These are phyloP conservation scores for Spergularia marina DNA, from an alignment of 148 eudicot species.

Conservation along the genomic window DNA sequence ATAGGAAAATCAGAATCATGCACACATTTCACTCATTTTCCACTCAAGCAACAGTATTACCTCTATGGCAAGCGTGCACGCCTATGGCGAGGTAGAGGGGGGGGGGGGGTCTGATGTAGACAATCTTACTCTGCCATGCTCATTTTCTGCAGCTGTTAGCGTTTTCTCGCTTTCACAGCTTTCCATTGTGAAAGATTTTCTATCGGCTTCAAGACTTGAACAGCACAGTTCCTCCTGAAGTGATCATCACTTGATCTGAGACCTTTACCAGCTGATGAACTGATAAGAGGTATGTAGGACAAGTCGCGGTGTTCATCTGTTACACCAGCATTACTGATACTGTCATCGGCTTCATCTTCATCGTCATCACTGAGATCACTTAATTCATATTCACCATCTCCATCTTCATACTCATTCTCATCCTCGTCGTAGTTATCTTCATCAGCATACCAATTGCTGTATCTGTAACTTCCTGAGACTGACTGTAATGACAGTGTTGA, in stretches of 20 bases:
- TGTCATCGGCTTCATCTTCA: background rate
- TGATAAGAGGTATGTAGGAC: conserved; percentile 17
- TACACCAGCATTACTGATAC: background rate
- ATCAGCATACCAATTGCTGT: conserved; percentile 26
- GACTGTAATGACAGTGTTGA: background rate
- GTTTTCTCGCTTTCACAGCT: conserved; percentile 45
- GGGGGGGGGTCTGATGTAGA: too few species aligned
- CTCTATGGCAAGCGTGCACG: too few species aligned
- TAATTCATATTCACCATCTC: conserved; percentile 13
- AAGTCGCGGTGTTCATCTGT: conserved; percentile 9
- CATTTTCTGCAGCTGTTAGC: conserved; percentile 1
- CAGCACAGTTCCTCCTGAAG: conserved; percentile 39
- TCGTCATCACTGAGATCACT: conserved; percentile 28
- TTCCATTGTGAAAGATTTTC: conserved; percentile 74
- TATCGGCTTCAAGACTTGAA: conserved; percentile 64
- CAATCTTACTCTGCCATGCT: background rate
- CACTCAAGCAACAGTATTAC: too few species aligned
- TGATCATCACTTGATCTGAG: conserved; percentile 11
- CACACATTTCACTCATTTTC: background rate
- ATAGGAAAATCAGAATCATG: conserved; percentile 12
- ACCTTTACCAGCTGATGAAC: conserved; percentile 28
- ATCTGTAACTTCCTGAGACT: conserved; percentile 22
- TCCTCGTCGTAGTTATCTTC: conserved; percentile 18
- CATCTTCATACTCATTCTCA: conserved; percentile 8
- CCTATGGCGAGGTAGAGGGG: too few species aligned